phyloP scores from a whole-genome alignment of 164 flowering plant genomes.

The Berberis thunbergii region DNA sequence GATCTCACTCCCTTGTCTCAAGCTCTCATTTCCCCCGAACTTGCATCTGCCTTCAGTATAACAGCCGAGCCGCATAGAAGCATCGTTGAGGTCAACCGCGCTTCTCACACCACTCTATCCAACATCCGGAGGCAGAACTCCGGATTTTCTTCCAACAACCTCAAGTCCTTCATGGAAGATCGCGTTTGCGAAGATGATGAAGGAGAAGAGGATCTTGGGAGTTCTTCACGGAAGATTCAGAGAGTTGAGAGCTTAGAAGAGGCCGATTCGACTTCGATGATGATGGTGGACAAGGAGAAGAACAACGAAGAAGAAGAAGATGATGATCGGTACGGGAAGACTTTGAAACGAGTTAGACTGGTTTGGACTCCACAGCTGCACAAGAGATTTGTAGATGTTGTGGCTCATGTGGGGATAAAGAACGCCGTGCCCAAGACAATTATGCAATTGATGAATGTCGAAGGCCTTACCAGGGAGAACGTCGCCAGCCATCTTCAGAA shows the following conservation, averaged over 20 bases:
- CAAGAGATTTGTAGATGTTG: conserved; percentile 90
- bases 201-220: conserved; percentile 20
- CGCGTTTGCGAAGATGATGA: conserved; percentile 20
- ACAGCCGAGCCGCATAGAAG: conserved; percentile 47
- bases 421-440: conserved; percentile 94
- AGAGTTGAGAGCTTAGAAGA: conserved; percentile 35
- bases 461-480: conserved; percentile 86
- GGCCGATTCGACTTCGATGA: conserved; percentile 32
- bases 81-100: conserved; percentile 53
- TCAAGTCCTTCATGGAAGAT: conserved; percentile 26
- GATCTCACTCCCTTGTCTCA: conserved; percentile 75
- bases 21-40: conserved; percentile 49
- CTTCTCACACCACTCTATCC: conserved; percentile 48
- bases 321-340: conserved; percentile 34
- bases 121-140: conserved; percentile 26
- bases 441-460: conserved; percentile 98
- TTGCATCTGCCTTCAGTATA: conserved; percentile 79
- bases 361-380: conserved; percentile 99
- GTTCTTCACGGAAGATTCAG: conserved; percentile 34
- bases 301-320: conserved; percentile 6
- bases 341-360: conserved; percentile 58
- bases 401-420: conserved; percentile 75
- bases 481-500: conserved; percentile 97
- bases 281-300: conserved; percentile 6
- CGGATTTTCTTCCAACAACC: conserved; percentile 16